Conservation (phyloP, 257 asterid genomes). For the Solanum peruvianum region DNA sequence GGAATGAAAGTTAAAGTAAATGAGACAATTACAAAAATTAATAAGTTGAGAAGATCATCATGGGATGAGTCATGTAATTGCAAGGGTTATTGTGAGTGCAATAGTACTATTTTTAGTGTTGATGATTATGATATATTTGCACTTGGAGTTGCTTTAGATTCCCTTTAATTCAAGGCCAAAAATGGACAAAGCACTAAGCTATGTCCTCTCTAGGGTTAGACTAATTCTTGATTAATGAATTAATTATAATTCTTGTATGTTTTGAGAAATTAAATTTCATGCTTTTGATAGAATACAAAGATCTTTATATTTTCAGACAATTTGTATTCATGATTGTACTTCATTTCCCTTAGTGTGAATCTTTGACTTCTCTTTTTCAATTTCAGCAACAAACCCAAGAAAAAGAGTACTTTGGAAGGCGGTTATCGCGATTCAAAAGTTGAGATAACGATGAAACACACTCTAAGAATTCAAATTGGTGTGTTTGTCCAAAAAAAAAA, state of each 20-base stretch:
- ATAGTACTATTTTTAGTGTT: background rate
- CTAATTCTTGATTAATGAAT: background rate
- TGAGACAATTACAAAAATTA: background rate
- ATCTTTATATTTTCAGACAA: background rate
- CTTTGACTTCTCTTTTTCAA: background rate
- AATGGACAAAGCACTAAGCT: background rate
- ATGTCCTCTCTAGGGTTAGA: background rate
- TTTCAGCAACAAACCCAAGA: background rate
- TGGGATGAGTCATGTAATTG: background rate
- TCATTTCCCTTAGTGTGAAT: background rate
- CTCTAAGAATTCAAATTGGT: too few relatives aligned
- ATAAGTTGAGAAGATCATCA: background rate
- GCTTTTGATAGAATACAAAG: background rate
- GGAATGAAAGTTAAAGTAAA: conserved; percentile 21
- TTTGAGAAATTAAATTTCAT: background rate
- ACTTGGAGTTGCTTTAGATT: conserved; percentile 30
- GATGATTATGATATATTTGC: conserved; percentile 17
- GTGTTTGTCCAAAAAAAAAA: too few relatives aligned
- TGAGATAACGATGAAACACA: background rate
- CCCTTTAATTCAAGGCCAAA: background rate
- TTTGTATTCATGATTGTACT: background rate
- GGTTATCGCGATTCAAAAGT: background rate
- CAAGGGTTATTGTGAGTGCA: conserved; percentile 3
- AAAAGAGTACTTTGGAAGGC: background rate
- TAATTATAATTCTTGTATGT: background rate